Conservation (phyloP, 1,139 yeast genomes). For the Hyphopichia fennica region DNA sequence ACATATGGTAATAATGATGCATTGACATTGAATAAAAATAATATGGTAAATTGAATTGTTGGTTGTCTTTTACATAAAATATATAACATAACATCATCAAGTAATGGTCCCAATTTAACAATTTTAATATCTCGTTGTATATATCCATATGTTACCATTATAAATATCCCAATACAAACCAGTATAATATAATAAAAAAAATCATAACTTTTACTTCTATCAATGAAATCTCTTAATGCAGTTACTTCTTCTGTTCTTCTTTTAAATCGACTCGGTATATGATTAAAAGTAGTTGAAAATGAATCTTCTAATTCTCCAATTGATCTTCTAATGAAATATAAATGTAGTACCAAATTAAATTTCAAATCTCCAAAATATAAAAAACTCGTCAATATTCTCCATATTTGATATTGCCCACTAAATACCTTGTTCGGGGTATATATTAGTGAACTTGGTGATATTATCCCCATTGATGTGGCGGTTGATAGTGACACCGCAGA, state of each 20-base stretch:
- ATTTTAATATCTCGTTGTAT: slow-evolving; percentile 14
- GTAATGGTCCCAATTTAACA: slow-evolving; percentile 21
- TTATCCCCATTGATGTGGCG: slow-evolving; percentile 16
- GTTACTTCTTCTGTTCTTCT: not conserved
- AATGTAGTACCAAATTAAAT: slow-evolving; percentile 17
- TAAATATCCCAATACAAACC: slow-evolving; percentile 24
- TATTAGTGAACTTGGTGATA: slow-evolving; percentile 10
- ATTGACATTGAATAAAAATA: slow-evolving; percentile 27
- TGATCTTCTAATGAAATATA: slow-evolving; percentile 18
- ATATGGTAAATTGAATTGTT: slow-evolving; percentile 18
- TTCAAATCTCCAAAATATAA: slow-evolving; percentile 31
- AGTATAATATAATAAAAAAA: slow-evolving; percentile 29
- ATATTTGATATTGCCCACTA: slow-evolving; percentile 23
- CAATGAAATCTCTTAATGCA: not conserved
- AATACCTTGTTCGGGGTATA: slow-evolving; percentile 27
- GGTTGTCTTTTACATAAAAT: slow-evolving; percentile 32
- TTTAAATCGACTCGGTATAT: slow-evolving; percentile 16
- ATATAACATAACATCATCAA: slow-evolving; percentile 28
- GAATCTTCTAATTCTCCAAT: slow-evolving; percentile 19
- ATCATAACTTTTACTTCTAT: slow-evolving; percentile 23
- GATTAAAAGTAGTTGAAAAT: slow-evolving; percentile 10
- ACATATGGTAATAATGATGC: slow-evolving; percentile 29
- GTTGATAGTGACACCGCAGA: slow-evolving; percentile 18
- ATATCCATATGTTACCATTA: slow-evolving; percentile 15
- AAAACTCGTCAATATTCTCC: slow-evolving; percentile 40